Conservation (phyloP, 129 eudicot genomes). For the Centaurea solstitialis region DNA sequence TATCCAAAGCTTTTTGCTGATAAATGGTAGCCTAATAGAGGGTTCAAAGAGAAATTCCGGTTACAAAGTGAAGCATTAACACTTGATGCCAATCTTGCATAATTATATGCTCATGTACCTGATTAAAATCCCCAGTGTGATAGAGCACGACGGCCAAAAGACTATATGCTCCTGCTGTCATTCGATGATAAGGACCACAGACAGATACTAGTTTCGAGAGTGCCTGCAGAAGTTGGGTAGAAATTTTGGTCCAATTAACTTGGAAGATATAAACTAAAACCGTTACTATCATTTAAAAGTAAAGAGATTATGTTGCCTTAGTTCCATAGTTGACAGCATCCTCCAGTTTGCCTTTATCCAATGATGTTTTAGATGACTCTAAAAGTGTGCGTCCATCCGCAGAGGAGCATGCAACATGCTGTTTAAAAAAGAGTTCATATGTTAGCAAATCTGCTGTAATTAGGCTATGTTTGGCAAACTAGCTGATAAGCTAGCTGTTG, state of each 20-base stretch:
- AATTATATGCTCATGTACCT: slow-evolving; percentile 49
- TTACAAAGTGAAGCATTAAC: background rate
- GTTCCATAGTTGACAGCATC: slow-evolving; percentile 98
- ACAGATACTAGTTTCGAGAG: slow-evolving; percentile 81
- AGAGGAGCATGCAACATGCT: slow-evolving; percentile 99
- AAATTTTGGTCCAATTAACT: background rate
- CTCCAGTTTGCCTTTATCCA: slow-evolving; percentile 97
- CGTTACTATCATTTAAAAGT: background rate
- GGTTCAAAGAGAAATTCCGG: slow-evolving; percentile 5
- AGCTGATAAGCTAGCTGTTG: too few relatives aligned
- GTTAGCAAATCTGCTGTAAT: slow-evolving; percentile 10
- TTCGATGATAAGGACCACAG: slow-evolving; percentile 99
- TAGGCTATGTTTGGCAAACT: too few relatives aligned
- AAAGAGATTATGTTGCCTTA: slow-evolving; percentile 49
- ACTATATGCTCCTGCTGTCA: slow-evolving; percentile 99
- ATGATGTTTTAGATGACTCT: slow-evolving; percentile 95
- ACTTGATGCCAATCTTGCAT: background rate
- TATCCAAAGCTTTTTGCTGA: slow-evolving; percentile 98
- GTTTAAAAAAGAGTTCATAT: slow-evolving; percentile 18
- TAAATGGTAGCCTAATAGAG: slow-evolving; percentile 79
- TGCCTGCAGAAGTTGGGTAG: slow-evolving; percentile 58
- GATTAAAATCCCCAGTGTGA: slow-evolving; percentile 98
- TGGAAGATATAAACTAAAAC: background rate
- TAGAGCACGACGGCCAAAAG: slow-evolving; percentile 98
- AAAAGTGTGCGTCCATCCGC: slow-evolving; percentile 97